Conservation (phyloP, 495 filamentous ascomycete species). For the Pyrenula massariospora region DNA sequence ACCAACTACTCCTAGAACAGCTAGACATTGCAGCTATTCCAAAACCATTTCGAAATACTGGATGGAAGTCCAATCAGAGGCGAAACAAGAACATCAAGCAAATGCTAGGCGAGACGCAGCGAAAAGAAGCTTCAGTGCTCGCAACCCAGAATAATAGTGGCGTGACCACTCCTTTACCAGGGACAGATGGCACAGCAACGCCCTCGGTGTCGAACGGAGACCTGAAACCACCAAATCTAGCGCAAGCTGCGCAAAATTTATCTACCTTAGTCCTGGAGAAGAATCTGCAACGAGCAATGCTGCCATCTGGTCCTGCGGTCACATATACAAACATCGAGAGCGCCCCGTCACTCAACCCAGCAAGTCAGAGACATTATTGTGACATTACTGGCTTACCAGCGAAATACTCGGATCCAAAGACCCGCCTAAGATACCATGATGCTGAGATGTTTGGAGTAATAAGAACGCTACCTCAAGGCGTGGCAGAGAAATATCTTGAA, state of each 20-base stretch:
- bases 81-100: conserved; percentile 98
- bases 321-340: conserved; percentile 95
- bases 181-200: conserved; percentile 39
- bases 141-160: conserved; percentile 76
- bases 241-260: conserved; percentile 72
- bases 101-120: conserved; percentile 78
- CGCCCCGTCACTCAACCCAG: conserved; percentile 67
- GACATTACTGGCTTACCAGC: conserved; percentile 86
- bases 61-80: conserved; percentile 84
- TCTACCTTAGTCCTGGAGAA: conserved; percentile 79
- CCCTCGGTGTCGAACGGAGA: conserved; percentile 37
- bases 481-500: conserved; percentile 78
- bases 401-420: conserved; percentile 88
- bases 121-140: conserved; percentile 70
- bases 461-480: conserved; percentile 60
- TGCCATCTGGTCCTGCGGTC: conserved; percentile 49
- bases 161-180: conserved; percentile 55
- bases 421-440: conserved; percentile 77
- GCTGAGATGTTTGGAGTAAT: conserved; percentile 79
- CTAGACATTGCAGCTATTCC: conserved; percentile 76
- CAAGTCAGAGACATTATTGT: conserved; percentile 73
- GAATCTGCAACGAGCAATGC: conserved; percentile 30
- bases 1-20: conserved; percentile 59
- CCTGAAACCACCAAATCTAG: conserved; percentile 54
- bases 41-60: conserved; percentile 75